These are phyloP conservation scores for Kuraishia borneana DNA, from an alignment of 805 yeast genomes.

Conservation along the genomic window DNA sequence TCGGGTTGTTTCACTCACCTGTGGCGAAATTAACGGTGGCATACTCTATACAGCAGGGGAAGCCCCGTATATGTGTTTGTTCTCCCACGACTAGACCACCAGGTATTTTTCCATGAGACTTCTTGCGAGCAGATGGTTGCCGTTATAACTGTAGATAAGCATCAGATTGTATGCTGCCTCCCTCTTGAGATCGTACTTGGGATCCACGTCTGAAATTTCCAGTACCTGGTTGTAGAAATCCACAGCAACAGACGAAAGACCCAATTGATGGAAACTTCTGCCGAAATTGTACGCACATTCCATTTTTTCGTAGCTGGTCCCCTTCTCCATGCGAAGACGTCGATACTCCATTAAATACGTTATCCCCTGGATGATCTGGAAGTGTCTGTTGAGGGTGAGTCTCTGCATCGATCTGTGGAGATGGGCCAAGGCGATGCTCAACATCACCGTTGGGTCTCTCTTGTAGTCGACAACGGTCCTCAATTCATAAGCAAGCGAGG, in stretches of 20 bases:
- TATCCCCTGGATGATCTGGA: conserved; percentile 80
- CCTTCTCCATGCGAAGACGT: conserved; percentile 31
- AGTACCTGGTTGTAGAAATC: conserved; percentile 65
- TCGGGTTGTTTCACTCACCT: conserved; percentile 10
- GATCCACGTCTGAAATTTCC: conserved; percentile 25
- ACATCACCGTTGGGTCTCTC: conserved; percentile 68
- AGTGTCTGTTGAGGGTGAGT: conserved; percentile 72
- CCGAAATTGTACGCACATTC: conserved; percentile 82
- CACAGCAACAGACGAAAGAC: conserved; percentile 64
- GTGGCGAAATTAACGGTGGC: conserved; percentile 17
- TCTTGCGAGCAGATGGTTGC: conserved; percentile 57
- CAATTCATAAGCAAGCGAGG: conserved; percentile 69
- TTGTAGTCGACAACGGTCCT: conserved; percentile 59
- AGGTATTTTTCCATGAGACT: conserved; percentile 56
- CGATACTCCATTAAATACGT: conserved; percentile 67
- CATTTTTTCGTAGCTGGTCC: conserved; percentile 39
- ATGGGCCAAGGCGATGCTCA: conserved; percentile 69
- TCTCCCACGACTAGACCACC: too few relatives aligned
- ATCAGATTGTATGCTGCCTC: conserved; percentile 85
- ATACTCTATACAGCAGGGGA: too few relatives aligned
- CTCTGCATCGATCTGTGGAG: conserved; percentile 89
- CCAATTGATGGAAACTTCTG: conserved; percentile 73
- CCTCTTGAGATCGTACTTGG: conserved; percentile 43
- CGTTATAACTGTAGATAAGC: conserved; percentile 64
- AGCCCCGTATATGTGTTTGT: too few relatives aligned